Conservation (phyloP, 129 eudicot genomes). For the Helianthus annuus region DNA sequence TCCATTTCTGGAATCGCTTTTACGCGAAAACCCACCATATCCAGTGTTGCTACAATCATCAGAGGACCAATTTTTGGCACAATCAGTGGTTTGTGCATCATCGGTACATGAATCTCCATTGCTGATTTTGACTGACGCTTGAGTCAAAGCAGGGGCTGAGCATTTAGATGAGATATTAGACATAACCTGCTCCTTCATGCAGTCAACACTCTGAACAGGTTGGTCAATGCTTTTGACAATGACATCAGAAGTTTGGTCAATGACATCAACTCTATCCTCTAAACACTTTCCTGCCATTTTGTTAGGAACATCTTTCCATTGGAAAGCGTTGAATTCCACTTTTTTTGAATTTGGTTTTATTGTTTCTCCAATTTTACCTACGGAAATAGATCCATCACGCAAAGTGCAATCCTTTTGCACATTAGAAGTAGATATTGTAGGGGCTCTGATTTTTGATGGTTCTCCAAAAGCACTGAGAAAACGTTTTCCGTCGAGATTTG, state of each 20-base stretch:
- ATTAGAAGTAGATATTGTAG: constrained; percentile 31
- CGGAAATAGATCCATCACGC: constrained; percentile 24
- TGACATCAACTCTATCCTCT: constrained; percentile 26
- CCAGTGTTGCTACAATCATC: constrained; percentile 47
- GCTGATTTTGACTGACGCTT: constrained; percentile 49
- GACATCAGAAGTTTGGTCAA: constrained; percentile 33
- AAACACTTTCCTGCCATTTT: constrained; percentile 28
- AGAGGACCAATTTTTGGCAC: constrained; percentile 45
- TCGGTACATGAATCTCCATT: constrained; percentile 54
- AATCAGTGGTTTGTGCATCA: constrained; percentile 40
- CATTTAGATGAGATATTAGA: constrained; percentile 65
- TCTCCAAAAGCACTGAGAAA: constrained; percentile 29
- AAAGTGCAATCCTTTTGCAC: constrained; percentile 28
- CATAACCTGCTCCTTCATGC: constrained; percentile 52
- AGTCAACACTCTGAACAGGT: constrained; percentile 38
- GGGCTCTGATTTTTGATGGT: constrained; percentile 26
- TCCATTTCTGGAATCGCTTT: constrained; percentile 24
- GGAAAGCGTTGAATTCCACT: constrained; percentile 40
- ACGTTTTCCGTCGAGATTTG: constrained; percentile 26
- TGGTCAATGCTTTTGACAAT: constrained; percentile 35
- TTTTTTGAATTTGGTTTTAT: constrained; percentile 31
- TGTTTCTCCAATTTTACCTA: constrained; percentile 28
- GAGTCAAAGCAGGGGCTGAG: constrained; percentile 61
- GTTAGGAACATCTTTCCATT: constrained; percentile 72
- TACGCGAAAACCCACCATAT: constrained; percentile 29